These are phyloP conservation scores for Penicillium italicum DNA, from an alignment of 2,329 filamentous ascomycete genomes.

Conservation along the genomic window DNA sequence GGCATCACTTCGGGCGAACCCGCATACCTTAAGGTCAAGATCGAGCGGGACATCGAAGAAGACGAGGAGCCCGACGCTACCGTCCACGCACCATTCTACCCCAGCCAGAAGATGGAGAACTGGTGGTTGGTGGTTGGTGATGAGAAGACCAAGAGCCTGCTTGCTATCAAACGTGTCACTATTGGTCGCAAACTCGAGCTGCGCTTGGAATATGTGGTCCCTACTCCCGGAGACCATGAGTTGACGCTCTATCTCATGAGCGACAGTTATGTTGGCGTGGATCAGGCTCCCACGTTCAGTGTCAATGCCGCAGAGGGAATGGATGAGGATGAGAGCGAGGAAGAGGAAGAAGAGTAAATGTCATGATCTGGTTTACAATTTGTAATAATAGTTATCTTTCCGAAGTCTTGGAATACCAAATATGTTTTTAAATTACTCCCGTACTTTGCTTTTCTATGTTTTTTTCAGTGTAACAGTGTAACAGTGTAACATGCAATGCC, in stretches of 20 bases:
- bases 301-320: slow-evolving; percentile 85
- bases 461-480: background rate
- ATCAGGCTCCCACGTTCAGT: slow-evolving; percentile 88
- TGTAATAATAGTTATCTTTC: slow-evolving; percentile 20
- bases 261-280: slow-evolving; percentile 93
- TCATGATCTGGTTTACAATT: slow-evolving; percentile 6
- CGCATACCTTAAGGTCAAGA: slow-evolving; percentile 75
- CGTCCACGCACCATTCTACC: slow-evolving; percentile 95
- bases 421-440: too few relatives aligned
- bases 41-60: slow-evolving; percentile 76
- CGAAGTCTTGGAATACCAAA: slow-evolving; percentile 15
- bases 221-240: slow-evolving; percentile 78
- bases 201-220: slow-evolving; percentile 83
- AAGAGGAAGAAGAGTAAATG: slow-evolving; percentile 62
- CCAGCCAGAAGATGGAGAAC: slow-evolving; percentile 86
- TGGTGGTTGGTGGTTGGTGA: slow-evolving; percentile 98
- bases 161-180: slow-evolving; percentile 93
- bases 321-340: slow-evolving; percentile 89
- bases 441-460: background rate
- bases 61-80: slow-evolving; percentile 72
- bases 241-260: slow-evolving; percentile 94
- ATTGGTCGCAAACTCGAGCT: slow-evolving; percentile 74
- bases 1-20: slow-evolving; percentile 76
- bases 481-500: background rate
- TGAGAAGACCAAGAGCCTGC: slow-evolving; percentile 77